Percentiles rank a stretch among this genome's conserved stretches.
These are phyloP conservation scores for Tephrocybe sp. DNA, from an alignment of 768 basidiomycete genomes.

Conservation along the genomic window DNA sequence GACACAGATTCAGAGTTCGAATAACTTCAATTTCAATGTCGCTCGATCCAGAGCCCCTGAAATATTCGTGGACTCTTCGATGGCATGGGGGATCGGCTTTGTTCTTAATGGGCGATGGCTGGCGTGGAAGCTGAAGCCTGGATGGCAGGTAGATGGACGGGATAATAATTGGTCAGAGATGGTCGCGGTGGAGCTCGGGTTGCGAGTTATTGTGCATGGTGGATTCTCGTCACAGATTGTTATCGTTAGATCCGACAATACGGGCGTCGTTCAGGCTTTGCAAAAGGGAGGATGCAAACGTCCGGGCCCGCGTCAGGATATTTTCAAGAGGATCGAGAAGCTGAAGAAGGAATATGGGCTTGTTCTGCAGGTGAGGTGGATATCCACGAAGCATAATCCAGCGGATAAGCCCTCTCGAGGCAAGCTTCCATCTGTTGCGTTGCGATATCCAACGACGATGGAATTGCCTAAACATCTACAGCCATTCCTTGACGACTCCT, in stretches of 20 bases:
- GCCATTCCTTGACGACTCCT: not conserved
- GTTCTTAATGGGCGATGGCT: conserved; percentile 32
- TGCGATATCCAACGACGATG: conserved; percentile 8
- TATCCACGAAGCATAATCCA: conserved; percentile 8
- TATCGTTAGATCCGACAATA: conserved; percentile 38
- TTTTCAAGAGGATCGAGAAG: conserved; percentile 25
- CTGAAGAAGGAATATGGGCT: not conserved
- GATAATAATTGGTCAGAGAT: conserved; percentile 46
- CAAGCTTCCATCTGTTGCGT: conserved; percentile 5
- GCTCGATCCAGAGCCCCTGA: conserved; percentile 8
- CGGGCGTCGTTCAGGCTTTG: conserved; percentile 36
- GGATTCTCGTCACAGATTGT: conserved; percentile 23
- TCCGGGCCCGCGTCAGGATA: conserved; percentile 22
- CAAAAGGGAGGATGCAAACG: conserved; percentile 22
- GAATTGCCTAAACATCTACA: conserved; percentile 10
- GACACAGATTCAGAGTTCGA: no score
- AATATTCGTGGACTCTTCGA: conserved; percentile 42
- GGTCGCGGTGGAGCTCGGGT: conserved; percentile 39
- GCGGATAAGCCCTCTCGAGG: conserved; percentile 21
- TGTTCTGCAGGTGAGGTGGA: not conserved
- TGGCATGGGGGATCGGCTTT: conserved; percentile 21
- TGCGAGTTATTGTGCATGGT: conserved; percentile 26
- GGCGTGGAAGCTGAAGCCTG: conserved; percentile 34
- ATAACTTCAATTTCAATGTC: no score
- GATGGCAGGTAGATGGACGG: conserved; percentile 27